phyloP scores from a whole-genome alignment of 1,139 yeast species.

The Candida tropicalis region DNA sequence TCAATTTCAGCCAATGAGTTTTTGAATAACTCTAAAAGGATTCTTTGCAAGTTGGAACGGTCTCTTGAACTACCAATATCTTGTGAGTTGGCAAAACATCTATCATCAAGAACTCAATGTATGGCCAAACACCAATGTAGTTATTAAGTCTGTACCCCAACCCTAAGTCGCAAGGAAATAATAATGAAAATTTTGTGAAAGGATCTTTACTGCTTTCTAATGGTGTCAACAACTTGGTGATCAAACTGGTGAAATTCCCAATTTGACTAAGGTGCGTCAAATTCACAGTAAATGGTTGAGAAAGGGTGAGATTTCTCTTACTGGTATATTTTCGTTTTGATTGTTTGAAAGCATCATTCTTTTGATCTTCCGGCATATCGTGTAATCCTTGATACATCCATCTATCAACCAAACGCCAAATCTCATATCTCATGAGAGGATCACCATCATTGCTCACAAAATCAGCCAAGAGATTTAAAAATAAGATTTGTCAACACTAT shows the following conservation, averaged over 20 bases:
- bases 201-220: conserved; percentile 26
- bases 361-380: conserved; percentile 16
- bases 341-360: conserved; percentile 12
- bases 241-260: conserved; percentile 59
- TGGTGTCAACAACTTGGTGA: conserved; percentile 39
- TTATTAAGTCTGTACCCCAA: conserved; percentile 51
- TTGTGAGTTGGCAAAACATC: conserved; percentile 57
- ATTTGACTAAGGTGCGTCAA: conserved; percentile 55
- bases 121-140: conserved; percentile 74
- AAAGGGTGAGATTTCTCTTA: conserved; percentile 33
- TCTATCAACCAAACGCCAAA: conserved; percentile 76
- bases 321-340: conserved; percentile 22
- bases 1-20: conserved; percentile 63
- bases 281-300: conserved; percentile 35
- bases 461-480: conserved; percentile 46
- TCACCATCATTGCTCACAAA: conserved; percentile 46
- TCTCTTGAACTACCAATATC: conserved; percentile 35
- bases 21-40: conserved; percentile 53
- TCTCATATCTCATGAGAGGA: conserved; percentile 39
- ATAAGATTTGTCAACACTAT: conserved; percentile 37
- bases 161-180: conserved; percentile 71
- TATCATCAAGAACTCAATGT: conserved; percentile 68
- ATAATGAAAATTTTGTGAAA: conserved; percentile 43
- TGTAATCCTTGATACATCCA: conserved; percentile 60
- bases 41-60: conserved; percentile 51